phyloP scores from a whole-genome alignment of 768 basidiomycete genomes.

The Mycena capillaripes region DNA sequence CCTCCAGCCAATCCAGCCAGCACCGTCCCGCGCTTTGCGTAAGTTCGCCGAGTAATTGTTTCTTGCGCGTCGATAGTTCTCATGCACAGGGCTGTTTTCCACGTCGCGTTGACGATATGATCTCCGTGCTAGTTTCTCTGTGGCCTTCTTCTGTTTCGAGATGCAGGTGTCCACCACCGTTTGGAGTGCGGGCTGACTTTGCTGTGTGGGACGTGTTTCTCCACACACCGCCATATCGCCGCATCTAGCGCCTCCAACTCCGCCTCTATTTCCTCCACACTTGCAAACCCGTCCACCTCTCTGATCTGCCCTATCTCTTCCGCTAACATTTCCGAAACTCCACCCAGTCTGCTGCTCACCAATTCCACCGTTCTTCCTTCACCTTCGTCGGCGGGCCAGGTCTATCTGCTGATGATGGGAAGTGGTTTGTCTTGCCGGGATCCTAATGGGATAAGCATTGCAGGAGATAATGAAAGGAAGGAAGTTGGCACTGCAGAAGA shows the following conservation, averaged over 20 bases:
- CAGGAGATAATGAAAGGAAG: not conserved
- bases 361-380: not conserved
- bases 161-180: not conserved
- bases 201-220: not conserved
- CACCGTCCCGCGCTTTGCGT: not conserved
- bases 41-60: not conserved
- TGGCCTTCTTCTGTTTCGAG: not conserved
- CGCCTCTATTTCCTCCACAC: not conserved
- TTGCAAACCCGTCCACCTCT: not conserved
- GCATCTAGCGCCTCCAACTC: too few relatives aligned
- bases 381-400: not conserved
- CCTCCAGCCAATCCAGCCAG: slow-evolving; percentile 4
- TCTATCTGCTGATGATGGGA: slow-evolving; percentile 3
- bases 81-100: not conserved
- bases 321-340: not conserved
- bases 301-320: not conserved
- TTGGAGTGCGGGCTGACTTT: not conserved
- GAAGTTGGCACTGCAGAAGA: not conserved
- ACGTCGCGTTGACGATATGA: not conserved
- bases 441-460: not conserved
- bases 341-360: not conserved
- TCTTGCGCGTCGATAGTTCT: not conserved
- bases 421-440: slow-evolving; percentile 9
- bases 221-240: not conserved
- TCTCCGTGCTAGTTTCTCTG: not conserved